Evolutionary conservation across 768 basidiomycete species (phyloP).

Genomic region (Albatrellus ellisii): DNA sequence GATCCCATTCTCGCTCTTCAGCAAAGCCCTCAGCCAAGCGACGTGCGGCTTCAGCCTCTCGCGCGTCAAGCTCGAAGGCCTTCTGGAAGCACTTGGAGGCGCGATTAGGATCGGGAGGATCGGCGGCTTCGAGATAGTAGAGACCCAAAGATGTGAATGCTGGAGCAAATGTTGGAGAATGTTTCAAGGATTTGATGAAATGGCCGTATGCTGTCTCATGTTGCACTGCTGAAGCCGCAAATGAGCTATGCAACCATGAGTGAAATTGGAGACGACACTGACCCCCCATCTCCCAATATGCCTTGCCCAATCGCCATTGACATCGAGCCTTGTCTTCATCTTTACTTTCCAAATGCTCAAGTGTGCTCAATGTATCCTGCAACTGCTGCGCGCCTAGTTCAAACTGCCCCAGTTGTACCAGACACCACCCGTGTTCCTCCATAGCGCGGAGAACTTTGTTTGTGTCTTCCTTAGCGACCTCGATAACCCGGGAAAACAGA

Average conservation of each 20-base stretch:
- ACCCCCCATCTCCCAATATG: constrained; percentile 66
- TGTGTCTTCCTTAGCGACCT: constrained; percentile 31
- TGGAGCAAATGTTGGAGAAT: constrained; percentile 65
- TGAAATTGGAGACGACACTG: constrained; percentile 15
- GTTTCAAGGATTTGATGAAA: constrained; percentile 74
- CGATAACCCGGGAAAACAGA: constrained; percentile 46
- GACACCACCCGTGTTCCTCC: constrained; percentile 85
- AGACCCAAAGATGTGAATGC: constrained; percentile 90
- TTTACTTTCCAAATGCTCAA: constrained; percentile 33
- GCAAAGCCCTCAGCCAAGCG: constrained; percentile 84
- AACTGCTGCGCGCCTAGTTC: constrained; percentile 36
- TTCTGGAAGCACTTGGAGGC: constrained; percentile 96
- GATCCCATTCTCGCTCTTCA: constrained; percentile 87
- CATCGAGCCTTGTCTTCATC: constrained; percentile 60
- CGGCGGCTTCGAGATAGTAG: constrained; percentile 63
- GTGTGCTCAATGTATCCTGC: constrained; percentile 29
- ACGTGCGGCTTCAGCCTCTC: constrained; percentile 75
- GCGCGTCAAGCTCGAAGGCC: constrained; percentile 90
- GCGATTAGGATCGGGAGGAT: constrained; percentile 68
- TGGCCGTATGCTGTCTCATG: constrained; percentile 59
- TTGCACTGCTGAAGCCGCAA: constrained; percentile 23
- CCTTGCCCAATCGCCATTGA: constrained; percentile 75
- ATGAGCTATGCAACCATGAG: not conserved
- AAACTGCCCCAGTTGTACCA: constrained; percentile 35
- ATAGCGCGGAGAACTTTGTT: constrained; percentile 44